Evolutionary conservation across 495 filamentous ascomycete species (phyloP).

Genomic region (Coniosporium apollinis): DNA sequence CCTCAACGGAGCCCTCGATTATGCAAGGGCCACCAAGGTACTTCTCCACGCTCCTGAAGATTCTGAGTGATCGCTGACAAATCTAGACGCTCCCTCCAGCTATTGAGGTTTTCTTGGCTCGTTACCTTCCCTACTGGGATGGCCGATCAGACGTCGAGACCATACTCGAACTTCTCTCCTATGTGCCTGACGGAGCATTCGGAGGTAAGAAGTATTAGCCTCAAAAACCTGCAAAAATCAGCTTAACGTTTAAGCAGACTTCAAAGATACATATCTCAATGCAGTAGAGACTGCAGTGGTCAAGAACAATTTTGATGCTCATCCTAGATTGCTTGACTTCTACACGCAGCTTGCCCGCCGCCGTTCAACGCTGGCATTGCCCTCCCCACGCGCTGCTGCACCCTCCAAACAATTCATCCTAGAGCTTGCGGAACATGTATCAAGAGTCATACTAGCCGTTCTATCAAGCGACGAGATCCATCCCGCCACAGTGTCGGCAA

Average conservation of each 20-base stretch:
- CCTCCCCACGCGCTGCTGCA: too few relatives aligned
- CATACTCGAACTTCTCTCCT: neutral
- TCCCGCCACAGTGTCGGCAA: neutral
- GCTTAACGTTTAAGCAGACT: too few relatives aligned
- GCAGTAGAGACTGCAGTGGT: too few relatives aligned
- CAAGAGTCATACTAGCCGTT: neutral
- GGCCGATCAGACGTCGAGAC: neutral
- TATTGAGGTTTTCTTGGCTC: neutral
- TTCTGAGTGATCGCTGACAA: neutral
- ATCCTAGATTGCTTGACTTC: too few relatives aligned
- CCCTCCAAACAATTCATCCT: too few relatives aligned
- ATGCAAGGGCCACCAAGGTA: constrained; percentile 1
- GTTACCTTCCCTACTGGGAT: neutral
- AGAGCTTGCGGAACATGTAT: neutral
- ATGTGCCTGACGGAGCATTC: too few relatives aligned
- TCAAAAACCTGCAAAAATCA: too few relatives aligned
- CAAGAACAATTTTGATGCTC: too few relatives aligned
- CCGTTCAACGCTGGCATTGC: too few relatives aligned
- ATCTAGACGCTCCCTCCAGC: neutral
- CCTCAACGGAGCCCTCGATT: neutral
- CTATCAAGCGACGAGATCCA: neutral
- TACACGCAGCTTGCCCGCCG: too few relatives aligned
- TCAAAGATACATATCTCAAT: too few relatives aligned
- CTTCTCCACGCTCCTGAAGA: neutral
- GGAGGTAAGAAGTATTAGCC: too few relatives aligned